Evolutionary conservation across 495 filamentous ascomycete genomes (phyloP).

Genomic region (Arthonia radiata): DNA sequence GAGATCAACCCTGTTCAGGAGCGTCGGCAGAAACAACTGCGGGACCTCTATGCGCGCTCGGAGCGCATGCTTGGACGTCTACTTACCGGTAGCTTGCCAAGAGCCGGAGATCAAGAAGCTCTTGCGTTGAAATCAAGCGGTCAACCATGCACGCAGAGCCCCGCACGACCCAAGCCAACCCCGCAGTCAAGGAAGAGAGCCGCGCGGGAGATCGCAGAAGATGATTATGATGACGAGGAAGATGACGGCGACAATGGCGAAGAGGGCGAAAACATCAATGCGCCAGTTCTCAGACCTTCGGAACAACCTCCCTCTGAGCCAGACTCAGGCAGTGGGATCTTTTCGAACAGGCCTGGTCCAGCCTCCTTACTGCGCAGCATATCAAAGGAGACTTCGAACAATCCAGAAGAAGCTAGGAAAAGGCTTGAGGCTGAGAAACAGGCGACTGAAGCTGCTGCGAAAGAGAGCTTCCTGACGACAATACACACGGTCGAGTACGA

Average conservation of each 20-base stretch:
- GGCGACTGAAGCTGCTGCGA: conserved; percentile 72
- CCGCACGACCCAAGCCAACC: not conserved
- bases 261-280: conserved; percentile 22
- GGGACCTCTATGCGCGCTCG: not conserved
- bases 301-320: conserved; percentile 5
- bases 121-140: too few species aligned
- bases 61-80: not conserved
- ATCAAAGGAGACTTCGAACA: too few species aligned
- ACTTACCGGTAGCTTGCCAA: too few species aligned
- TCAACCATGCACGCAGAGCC: too few species aligned
- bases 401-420: conserved; percentile 70
- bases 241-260: conserved; percentile 47
- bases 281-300: conserved; percentile 17
- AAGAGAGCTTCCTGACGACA: conserved; percentile 65
- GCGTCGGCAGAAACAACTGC: not conserved
- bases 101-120: too few species aligned
- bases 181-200: not conserved
- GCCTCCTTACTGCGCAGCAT: too few species aligned
- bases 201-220: conserved; percentile 53
- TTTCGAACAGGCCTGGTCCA: conserved; percentile 25
- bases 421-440: conserved; percentile 85
- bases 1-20: not conserved
- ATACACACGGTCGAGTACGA: conserved; percentile 94
- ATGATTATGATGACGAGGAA: conserved; percentile 73
- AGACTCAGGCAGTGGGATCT: conserved; percentile 13